phyloP scores from a whole-genome alignment of 2,329 filamentous ascomycete species.

The Aspergillus sp. region DNA sequence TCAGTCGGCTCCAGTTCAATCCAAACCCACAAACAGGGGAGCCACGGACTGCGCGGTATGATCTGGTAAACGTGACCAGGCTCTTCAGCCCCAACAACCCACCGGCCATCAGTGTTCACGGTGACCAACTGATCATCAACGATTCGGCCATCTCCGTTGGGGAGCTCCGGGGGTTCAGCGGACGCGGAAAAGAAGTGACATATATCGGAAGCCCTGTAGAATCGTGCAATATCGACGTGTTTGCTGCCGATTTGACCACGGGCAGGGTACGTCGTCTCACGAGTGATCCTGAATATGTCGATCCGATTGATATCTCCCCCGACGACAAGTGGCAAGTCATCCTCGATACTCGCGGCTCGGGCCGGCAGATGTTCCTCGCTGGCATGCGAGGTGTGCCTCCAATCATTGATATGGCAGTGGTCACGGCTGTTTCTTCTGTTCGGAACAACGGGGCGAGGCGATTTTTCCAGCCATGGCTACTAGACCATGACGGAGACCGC shows the following conservation, averaged over 20 bases:
- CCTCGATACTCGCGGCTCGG: slow-evolving; percentile 44
- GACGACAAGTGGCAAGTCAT: slow-evolving; percentile 46
- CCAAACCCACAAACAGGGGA: slow-evolving; percentile 27
- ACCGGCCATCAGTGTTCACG: slow-evolving; percentile 21
- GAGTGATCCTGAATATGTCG: slow-evolving; percentile 45
- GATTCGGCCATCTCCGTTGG: slow-evolving; percentile 37
- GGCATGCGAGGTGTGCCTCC: slow-evolving; percentile 45
- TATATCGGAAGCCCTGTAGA: slow-evolving; percentile 44
- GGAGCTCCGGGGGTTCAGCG: slow-evolving; percentile 48
- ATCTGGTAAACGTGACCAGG: slow-evolving; percentile 39
- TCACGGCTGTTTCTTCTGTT: slow-evolving; percentile 36
- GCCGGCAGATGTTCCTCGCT: slow-evolving; percentile 44
- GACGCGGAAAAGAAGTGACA: slow-evolving; percentile 41
- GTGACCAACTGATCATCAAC: slow-evolving; percentile 30
- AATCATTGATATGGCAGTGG: slow-evolving; percentile 38
- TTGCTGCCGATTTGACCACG: slow-evolving; percentile 41
- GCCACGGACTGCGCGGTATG: slow-evolving; percentile 36
- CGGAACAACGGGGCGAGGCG: slow-evolving; percentile 48
- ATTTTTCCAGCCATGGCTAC: slow-evolving; percentile 48
- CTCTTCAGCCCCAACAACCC: slow-evolving; percentile 28
- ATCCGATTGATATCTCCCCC: slow-evolving; percentile 44
- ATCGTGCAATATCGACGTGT: slow-evolving; percentile 48
- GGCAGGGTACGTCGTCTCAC: slow-evolving; percentile 45
- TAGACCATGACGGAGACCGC: slow-evolving; percentile 48
- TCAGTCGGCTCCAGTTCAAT: slow-evolving; percentile 44